A percentile compares a stretch with the other conserved stretches of the same genome.
These are phyloP conservation scores for Sambucus nigra DNA, from an alignment of 129 eudicot species.

Conservation along the genomic window DNA sequence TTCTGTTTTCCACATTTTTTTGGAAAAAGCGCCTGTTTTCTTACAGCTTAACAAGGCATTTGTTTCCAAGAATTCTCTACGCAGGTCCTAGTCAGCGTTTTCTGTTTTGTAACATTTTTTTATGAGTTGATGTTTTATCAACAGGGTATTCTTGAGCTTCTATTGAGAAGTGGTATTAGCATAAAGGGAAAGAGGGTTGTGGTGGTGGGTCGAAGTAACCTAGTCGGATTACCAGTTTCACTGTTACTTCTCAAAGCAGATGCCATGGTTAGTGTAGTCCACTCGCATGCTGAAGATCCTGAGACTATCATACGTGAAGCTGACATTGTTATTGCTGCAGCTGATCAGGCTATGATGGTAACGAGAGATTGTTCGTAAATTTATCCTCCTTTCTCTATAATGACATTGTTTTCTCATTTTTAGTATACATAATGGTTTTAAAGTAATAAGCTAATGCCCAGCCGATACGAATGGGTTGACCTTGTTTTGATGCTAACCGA, in stretches of 20 bases:
- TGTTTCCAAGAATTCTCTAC: too few relatives aligned
- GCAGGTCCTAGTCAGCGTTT: too few relatives aligned
- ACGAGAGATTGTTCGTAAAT: neutral
- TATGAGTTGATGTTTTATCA: neutral
- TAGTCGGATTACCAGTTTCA: conserved; percentile 95
- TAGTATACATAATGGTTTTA: too few relatives aligned
- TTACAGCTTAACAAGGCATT: too few relatives aligned
- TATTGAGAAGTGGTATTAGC: conserved; percentile 64
- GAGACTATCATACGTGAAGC: conserved; percentile 86
- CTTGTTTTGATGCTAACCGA: too few relatives aligned
- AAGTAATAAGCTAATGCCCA: too few relatives aligned
- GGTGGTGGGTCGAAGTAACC: conserved; percentile 97
- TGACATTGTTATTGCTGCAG: conserved; percentile 94
- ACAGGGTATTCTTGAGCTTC: conserved; percentile 92
- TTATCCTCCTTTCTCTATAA: neutral
- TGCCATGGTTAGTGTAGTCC: conserved; percentile 85
- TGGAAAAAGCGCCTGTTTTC: too few relatives aligned
- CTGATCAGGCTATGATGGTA: conserved; percentile 99
- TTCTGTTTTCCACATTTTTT: too few relatives aligned
- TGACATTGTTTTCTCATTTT: neutral
- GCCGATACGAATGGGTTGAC: too few relatives aligned
- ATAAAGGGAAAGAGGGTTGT: conserved; percentile 91
- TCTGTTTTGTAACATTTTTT: neutral
- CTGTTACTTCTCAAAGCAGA: conserved; percentile 88
- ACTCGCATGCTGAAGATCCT: conserved; percentile 73